These are phyloP conservation scores for Piper longum DNA, from an alignment of 164 flowering plant species.

Conservation along the genomic window DNA sequence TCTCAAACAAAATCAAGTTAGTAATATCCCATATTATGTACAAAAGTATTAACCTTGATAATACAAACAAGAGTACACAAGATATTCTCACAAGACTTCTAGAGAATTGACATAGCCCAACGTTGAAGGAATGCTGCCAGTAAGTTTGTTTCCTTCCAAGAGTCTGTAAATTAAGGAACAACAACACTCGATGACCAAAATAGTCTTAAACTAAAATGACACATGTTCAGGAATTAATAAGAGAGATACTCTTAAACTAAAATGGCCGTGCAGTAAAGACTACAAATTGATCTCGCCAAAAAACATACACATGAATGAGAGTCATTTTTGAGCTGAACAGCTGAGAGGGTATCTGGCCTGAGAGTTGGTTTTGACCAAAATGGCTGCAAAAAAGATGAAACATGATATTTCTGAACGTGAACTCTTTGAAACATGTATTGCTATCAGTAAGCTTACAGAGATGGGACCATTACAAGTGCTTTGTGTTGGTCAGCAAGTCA, in stretches of 20 bases:
- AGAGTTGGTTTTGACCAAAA: slow-evolving; percentile 75
- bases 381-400: slow-evolving; percentile 35
- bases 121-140: slow-evolving; percentile 54
- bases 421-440: not conserved
- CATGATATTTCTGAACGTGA: not conserved
- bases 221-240: no score
- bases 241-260: not conserved
- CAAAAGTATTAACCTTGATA: not conserved
- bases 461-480: slow-evolving; percentile 47
- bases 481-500: slow-evolving; percentile 53
- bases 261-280: not conserved
- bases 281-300: not conserved
- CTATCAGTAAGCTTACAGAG: no score
- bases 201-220: no score
- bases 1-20: slow-evolving; percentile 6
- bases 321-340: slow-evolving; percentile 65
- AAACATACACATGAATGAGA: slow-evolving; percentile 74
- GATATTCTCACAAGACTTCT: slow-evolving; percentile 79
- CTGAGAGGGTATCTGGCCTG: slow-evolving; percentile 48
- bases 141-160: slow-evolving; percentile 64
- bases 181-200: no score
- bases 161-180: slow-evolving; percentile 24
- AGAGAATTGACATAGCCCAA: slow-evolving; percentile 53
- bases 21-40: not conserved
- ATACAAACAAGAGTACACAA: no score